Evolutionary conservation across 225 moss, liverwort and hornwort genomes (phyloP).

Genomic region (Anthoceros angustus): DNA sequence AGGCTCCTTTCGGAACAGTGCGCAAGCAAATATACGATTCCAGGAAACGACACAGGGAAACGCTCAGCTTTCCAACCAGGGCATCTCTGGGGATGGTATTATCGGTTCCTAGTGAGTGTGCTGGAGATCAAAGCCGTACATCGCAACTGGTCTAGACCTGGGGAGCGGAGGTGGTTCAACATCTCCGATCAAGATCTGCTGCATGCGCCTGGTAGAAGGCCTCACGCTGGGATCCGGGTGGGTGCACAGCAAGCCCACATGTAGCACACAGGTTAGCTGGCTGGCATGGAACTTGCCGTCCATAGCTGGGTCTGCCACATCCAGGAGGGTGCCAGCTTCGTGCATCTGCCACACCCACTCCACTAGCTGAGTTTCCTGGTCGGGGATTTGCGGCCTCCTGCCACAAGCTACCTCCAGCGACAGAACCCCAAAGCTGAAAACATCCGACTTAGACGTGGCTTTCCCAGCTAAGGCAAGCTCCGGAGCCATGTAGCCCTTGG

Average conservation of each 20-base stretch:
- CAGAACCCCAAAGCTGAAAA: slow-evolving; percentile 13
- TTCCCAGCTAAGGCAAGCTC: background rate
- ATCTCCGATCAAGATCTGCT: slow-evolving; percentile 15
- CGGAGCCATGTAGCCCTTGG: slow-evolving; percentile 8
- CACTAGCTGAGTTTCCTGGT: background rate
- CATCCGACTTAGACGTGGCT: slow-evolving; percentile 13
- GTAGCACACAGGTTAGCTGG: slow-evolving; percentile 10
- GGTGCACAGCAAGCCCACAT: slow-evolving; percentile 15
- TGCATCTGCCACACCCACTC: slow-evolving; percentile 12
- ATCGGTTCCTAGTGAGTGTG: background rate
- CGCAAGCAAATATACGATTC: background rate
- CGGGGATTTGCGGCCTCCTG: background rate
- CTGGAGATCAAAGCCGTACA: background rate
- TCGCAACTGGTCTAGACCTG: background rate
- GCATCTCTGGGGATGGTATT: background rate
- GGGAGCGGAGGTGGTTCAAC: slow-evolving; percentile 6
- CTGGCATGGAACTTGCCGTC: slow-evolving; percentile 1
- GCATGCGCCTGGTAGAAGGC: slow-evolving; percentile 13
- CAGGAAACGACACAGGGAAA: background rate
- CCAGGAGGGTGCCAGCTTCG: slow-evolving; percentile 8
- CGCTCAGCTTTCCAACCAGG: background rate
- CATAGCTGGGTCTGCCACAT: slow-evolving; percentile 5
- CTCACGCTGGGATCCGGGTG: slow-evolving; percentile 12
- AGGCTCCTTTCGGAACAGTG: background rate
- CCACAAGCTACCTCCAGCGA: slow-evolving; percentile 14